Conservation (phyloP, 1,139 yeast species). For the Magnusiomyces paraingens region DNA sequence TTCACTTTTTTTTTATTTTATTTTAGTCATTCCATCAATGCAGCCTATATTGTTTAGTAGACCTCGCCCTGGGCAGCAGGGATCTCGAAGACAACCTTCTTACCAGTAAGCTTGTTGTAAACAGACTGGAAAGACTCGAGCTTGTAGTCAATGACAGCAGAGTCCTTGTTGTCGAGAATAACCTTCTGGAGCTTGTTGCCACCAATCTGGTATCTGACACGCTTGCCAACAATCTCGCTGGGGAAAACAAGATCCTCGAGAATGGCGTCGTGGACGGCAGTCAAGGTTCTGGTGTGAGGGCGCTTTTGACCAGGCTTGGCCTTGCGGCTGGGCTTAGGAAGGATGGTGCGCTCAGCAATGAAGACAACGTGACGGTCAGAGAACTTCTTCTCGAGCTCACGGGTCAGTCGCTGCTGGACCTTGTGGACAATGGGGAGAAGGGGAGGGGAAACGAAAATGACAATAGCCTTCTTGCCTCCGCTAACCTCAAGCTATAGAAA, state of each 20-base stretch:
- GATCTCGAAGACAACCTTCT: conserved; percentile 98
- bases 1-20: not conserved
- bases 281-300: conserved; percentile 99
- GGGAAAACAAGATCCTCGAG: conserved; percentile 99
- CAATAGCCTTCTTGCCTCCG: conserved; percentile 99
- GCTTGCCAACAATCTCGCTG: conserved; percentile 98
- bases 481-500: conserved; percentile 67
- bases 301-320: conserved; percentile 96
- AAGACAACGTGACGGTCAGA: conserved; percentile 99
- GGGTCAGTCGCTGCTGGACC: conserved; percentile 87
- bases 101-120: conserved; percentile 98
- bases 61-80: conserved; percentile 58
- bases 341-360: conserved; percentile 99
- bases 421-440: conserved; percentile 90
- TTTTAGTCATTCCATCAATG: conserved; percentile 6
- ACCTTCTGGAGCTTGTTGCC: conserved; percentile 99
- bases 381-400: conserved; percentile 99
- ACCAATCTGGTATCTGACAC: conserved; percentile 98
- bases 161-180: conserved; percentile 96
- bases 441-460: conserved; percentile 97
- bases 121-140: conserved; percentile 99
- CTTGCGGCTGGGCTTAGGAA: conserved; percentile 79
- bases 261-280: conserved; percentile 97
- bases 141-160: conserved; percentile 96
- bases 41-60: conserved; percentile 39